Evolutionary conservation across 164 flowering plant genomes (phyloP), one percentile per base, ranked within the genome.

Genomic region (Dillenia suffruticosa): DNA sequence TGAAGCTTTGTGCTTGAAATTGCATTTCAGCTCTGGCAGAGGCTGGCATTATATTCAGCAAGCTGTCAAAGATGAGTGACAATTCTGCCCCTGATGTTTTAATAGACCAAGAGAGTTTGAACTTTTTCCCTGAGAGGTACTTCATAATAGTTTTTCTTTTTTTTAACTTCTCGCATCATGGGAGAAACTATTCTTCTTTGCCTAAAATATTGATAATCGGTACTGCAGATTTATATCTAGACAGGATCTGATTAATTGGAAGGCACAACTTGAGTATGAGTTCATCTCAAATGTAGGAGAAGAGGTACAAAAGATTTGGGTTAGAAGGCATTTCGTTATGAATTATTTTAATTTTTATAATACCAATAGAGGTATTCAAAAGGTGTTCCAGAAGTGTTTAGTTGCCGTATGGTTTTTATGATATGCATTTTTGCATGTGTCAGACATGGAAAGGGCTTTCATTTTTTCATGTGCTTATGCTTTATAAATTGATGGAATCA

Each of bases 111-210:
- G 67, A 51, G 63, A 59, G 56, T 17, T 46, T 74, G 45, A 16
- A 64, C 24, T 94, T 89, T 80, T 78, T 14, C 58, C 92, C 98
- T 54, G 93, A 90, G 44, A 86, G 95, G 97, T 91, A 75, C 24
- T 16, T 17, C 43, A 49, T 24, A 56, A 32, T 15, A 8, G 14
- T 43, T 51, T 22, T 12, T 44, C 44, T 32, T 22, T 5, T 13
- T 13, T 17, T 15, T 17, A 22, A 40, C 17, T 49, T 26, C 2
- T 26, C 2, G 3, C 2, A 3, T 26, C 32, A 26, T 26, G 32
- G 5, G 32, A 26, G 5, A 26, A 26, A 26, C 51, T 53, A 24
- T 72, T 32, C 22, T 9, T 16, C 26, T 56, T 19, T 32, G 51
- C 55, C 11, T 13, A 15, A 19, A 12, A n/a, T 19, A 51, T 9